These are phyloP conservation scores for Hexamita inflata DNA, from an alignment of 208 protist genomes.

Conservation along the genomic window DNA sequence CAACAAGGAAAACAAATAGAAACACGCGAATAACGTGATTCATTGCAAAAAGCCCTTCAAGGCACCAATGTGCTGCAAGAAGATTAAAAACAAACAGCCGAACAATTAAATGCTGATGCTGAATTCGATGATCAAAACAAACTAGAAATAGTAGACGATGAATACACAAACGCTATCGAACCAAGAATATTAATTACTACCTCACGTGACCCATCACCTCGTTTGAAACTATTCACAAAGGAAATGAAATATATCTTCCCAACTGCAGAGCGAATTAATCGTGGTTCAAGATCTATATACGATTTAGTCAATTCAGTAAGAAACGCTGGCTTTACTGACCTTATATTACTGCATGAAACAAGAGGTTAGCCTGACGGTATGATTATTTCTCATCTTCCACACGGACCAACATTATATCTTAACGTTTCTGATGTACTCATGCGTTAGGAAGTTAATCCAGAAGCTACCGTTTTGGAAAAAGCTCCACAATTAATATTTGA, in stretches of 20 bases:
- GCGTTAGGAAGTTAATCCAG: constrained; percentile 75
- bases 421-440: constrained; percentile 80
- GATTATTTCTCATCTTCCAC: constrained; percentile 86
- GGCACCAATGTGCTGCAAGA: too few species aligned
- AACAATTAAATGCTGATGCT: too few species aligned
- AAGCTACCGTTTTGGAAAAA: constrained; percentile 67
- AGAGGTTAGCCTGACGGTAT: constrained; percentile 85
- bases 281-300: constrained; percentile 72
- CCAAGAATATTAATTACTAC: constrained; percentile 95
- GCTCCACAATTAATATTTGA: constrained; percentile 95
- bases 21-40: too few species aligned
- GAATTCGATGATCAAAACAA: too few species aligned
- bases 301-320: constrained; percentile 78
- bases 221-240: constrained; percentile 89
- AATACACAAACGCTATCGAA: constrained; percentile 30
- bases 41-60: too few species aligned
- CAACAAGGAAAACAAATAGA: too few species aligned
- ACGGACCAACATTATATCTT: constrained; percentile 94
- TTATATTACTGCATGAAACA: constrained; percentile 91
- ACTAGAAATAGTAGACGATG: constrained; percentile 34
- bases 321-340: constrained; percentile 76
- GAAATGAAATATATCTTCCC: constrained; percentile 90
- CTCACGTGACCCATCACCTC: constrained; percentile 74
- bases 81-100: too few species aligned
- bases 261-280: constrained; percentile 87